These are phyloP conservation scores for Cyclotella atomus DNA, from an alignment of 108 stramenopile genomes.

Conservation along the genomic window DNA sequence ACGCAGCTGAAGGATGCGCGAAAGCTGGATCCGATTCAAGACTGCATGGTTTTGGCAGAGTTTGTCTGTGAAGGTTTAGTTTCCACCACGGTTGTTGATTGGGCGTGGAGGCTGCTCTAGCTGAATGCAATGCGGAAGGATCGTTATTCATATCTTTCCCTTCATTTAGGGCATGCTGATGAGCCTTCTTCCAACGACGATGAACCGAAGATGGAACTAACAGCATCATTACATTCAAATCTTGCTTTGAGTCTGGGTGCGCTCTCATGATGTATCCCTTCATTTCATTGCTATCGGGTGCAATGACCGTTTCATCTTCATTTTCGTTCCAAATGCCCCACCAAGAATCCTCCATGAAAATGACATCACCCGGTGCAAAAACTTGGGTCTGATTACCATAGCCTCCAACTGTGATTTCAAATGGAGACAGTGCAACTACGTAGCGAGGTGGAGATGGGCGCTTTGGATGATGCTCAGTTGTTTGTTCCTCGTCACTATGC, in stretches of 20 bases:
- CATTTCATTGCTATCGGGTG: neutral
- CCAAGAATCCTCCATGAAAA: constrained; percentile 53
- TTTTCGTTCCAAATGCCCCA: constrained; percentile 33
- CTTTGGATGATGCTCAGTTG: constrained; percentile 11
- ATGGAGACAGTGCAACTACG: constrained; percentile 39
- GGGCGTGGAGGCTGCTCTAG: neutral
- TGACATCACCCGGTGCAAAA: constrained; percentile 44
- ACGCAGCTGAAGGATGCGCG: constrained; percentile 35
- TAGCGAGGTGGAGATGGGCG: constrained; percentile 39
- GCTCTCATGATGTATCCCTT: constrained; percentile 44
- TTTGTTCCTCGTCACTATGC: neutral
- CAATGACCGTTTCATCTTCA: neutral
- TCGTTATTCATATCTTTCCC: constrained; percentile 6
- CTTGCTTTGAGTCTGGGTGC: constrained; percentile 25
- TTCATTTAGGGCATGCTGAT: constrained; percentile 4
- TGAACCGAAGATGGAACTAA: constrained; percentile 39
- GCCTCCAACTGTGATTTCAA: constrained; percentile 51
- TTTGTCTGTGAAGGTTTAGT: constrained; percentile 7
- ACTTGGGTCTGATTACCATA: constrained; percentile 47
- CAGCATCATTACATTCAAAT: constrained; percentile 41
- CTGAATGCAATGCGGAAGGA: neutral
- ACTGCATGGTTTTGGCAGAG: constrained; percentile 40
- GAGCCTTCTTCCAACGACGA: constrained; percentile 41
- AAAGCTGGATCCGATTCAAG: constrained; percentile 45
- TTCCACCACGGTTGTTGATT: constrained; percentile 35